Evolutionary conservation across 208 protist genomes (phyloP).

Genomic region (Trypanosoma avium): DNA sequence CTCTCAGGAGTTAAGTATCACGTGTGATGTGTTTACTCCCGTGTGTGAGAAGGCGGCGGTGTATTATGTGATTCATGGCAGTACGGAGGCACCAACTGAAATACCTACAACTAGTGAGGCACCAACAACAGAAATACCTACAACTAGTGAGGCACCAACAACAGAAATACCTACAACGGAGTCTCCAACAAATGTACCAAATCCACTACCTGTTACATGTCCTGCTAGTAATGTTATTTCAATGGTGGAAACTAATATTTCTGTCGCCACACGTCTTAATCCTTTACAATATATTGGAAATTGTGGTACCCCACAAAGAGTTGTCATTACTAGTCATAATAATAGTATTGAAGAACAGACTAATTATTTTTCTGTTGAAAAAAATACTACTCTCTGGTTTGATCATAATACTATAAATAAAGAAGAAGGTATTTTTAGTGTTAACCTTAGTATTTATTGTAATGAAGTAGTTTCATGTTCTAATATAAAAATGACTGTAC

Average conservation of each 20-base stretch:
- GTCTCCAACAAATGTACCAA: slow-evolving; percentile 2
- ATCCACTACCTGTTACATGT: slow-evolving; percentile 12
- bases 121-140: slow-evolving; percentile 35
- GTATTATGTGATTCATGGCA: slow-evolving; percentile 40
- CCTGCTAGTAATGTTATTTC: slow-evolving; percentile 11
- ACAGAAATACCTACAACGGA: slow-evolving; percentile 9
- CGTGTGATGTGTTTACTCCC: slow-evolving; percentile 48
- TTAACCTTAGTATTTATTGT: slow-evolving; percentile 45
- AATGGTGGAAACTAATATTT: slow-evolving; percentile 2
- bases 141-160: slow-evolving; percentile 11
- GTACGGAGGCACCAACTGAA: slow-evolving; percentile 26
- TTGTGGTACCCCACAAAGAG: slow-evolving; percentile 13
- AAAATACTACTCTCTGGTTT: slow-evolving; percentile 33
- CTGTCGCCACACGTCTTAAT: slow-evolving; percentile 1
- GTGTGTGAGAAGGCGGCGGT: slow-evolving; percentile 39
- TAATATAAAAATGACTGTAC: slow-evolving; percentile 36
- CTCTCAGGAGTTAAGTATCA: slow-evolving; percentile 34
- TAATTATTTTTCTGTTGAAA: slow-evolving; percentile 28
- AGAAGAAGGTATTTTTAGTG: slow-evolving; percentile 43
- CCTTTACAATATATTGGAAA: slow-evolving; percentile 20
- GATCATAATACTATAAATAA: slow-evolving; percentile 32
- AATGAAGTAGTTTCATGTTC: slow-evolving; percentile 29
- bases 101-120: slow-evolving; percentile 17
- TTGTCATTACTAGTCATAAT: slow-evolving; percentile 12
- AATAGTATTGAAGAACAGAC: background rate